Evolutionary conservation across 2,329 filamentous ascomycete genomes (phyloP).

Genomic region (Emergomyces pasteurianus): DNA sequence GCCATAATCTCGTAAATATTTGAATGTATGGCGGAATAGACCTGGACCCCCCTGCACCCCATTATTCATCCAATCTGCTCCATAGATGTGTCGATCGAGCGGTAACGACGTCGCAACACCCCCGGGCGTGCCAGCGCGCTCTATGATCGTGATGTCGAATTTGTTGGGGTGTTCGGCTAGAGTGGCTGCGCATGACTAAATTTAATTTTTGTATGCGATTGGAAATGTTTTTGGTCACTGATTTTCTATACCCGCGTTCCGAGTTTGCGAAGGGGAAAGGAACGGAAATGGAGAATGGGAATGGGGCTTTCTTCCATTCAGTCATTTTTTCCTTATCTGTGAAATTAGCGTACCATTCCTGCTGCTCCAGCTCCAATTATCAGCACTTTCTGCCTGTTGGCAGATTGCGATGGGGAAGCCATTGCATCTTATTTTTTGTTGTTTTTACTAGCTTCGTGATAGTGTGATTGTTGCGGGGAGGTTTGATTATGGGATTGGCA

Average conservation of each 20-base stretch:
- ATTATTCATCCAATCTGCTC: conserved; percentile 49
- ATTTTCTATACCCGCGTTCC: neutral
- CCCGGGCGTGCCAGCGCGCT: conserved; percentile 46
- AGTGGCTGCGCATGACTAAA: conserved; percentile 52
- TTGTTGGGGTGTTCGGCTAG: conserved; percentile 53
- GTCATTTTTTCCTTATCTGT: neutral
- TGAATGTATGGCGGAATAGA: conserved; percentile 52
- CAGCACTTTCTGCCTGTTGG: conserved; percentile 40
- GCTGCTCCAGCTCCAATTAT: conserved; percentile 53
- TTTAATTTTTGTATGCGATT: neutral
- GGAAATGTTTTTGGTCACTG: conserved; percentile 8
- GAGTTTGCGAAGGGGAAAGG: neutral
- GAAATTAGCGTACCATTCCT: conserved; percentile 38
- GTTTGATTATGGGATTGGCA: neutral
- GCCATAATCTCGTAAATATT: conserved; percentile 47
- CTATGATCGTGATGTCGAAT: conserved; percentile 54
- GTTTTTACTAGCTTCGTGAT: neutral
- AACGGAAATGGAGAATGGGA: neutral
- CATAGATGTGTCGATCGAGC: conserved; percentile 44
- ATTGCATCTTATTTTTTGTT: neutral
- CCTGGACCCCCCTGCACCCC: conserved; percentile 50
- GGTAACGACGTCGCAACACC: conserved; percentile 49
- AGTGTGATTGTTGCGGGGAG: neutral
- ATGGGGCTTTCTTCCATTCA: neutral
- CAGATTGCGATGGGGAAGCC: neutral